Base-by-base conservation (phyloP, 371 early-diverging fungal genomes). In the Mortierella sp. region DNA sequence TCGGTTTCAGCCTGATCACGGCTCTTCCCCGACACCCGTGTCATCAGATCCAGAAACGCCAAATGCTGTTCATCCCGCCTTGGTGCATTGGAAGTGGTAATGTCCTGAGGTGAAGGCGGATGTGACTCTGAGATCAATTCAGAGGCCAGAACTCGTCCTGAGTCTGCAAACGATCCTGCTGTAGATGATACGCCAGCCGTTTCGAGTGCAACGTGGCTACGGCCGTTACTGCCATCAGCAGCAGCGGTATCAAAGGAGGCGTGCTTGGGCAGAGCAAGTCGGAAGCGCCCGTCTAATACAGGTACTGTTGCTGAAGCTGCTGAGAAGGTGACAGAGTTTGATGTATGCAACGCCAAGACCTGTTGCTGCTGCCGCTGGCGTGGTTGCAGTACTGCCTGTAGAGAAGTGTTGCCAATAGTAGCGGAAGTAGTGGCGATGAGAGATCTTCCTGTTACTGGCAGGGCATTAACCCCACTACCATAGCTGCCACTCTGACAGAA, bases 21-120 rank as follows among this genome's bases (percentile, higher is more conserved):
- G n/a, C 68, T 54, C 49, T 72, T 78, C 32, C 75, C 75, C 24
- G 79, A 56, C 3, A 79, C 71, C 7, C 79, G 70, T 3, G 79
- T 44, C 5, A 71, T 56, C 38, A 77, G 29, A 29, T 71, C 76
- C 56, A 77, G 38, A 32, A 56, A 77, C 44, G 41, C 38, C 24
- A 68, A 11, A 41, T 68, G 41, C 21, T 68, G 68, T 4, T 41
- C 24, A 24, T 68, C 41, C 68, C 38, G 65, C 16, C 38, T 63
- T 16, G 35, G 65, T 56, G 21, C 38, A 60, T 4, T 10, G 6
- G 14, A 14, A 29, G 29, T 27, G 16, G 51, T 14, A 14, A 12
- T 14, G 4, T 27, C 63, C 18, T 32, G 58, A 3, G 21, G 29
- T 27, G 29, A 18, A 6, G 35, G 21, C 6, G 2, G 18, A 1